Evolutionary conservation across 1,284 basidiomycete species (phyloP).

Genomic region (Ceratobasidium sp.): DNA sequence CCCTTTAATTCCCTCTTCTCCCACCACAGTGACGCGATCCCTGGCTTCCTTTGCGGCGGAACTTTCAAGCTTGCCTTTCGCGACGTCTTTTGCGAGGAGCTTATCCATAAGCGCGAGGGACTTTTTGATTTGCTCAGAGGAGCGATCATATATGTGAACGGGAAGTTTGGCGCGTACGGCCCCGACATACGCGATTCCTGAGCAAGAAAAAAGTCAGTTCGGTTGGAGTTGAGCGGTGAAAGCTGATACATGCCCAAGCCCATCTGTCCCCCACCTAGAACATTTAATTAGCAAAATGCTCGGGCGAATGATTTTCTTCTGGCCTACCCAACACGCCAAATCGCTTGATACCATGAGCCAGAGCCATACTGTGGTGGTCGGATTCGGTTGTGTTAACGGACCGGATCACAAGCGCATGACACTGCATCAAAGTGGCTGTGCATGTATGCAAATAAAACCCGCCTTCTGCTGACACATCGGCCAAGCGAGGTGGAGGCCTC

Average conservation of each 20-base stretch:
- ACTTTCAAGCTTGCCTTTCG: conserved; percentile 81
- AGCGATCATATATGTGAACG: conserved; percentile 80
- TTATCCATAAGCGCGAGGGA: conserved; percentile 82
- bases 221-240: not conserved
- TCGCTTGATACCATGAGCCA: conserved; percentile 75
- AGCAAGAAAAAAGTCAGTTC: not conserved
- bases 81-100: conserved; percentile 89
- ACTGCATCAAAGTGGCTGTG: conserved; percentile 3
- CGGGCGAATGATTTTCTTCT: not conserved
- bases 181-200: conserved; percentile 87
- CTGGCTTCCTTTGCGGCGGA: conserved; percentile 80
- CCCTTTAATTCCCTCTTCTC: conserved; percentile 64
- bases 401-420: conserved; percentile 35
- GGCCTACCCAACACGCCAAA: conserved; percentile 71
- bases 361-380: conserved; percentile 58
- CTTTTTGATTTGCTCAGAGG: conserved; percentile 73
- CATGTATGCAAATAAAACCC: conserved; percentile 34
- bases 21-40: conserved; percentile 72
- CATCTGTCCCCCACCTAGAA: conserved; percentile 82
- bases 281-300: not conserved
- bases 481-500: conserved; percentile 37
- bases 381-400: conserved; percentile 9
- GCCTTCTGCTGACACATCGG: conserved; percentile 10
- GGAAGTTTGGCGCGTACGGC: conserved; percentile 83
- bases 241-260: conserved; percentile 57